phyloP scores from a whole-genome alignment of 202 grass and related monocot genomes.

The Brachypodium distachyon region DNA sequence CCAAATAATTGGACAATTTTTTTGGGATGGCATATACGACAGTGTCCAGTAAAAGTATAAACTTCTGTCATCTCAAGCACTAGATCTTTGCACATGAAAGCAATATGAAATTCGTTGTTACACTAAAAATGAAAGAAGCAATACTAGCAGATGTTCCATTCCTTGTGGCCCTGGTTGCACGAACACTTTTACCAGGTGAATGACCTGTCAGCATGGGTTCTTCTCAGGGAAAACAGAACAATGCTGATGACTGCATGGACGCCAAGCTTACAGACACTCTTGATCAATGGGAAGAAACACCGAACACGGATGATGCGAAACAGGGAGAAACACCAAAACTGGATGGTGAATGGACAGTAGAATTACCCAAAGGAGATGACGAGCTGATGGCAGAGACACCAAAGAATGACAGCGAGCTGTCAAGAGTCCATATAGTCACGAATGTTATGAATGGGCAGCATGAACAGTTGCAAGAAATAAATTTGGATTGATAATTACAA shows the following conservation, averaged over 20 bases:
- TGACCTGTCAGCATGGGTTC: neutral
- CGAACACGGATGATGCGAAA: slow-evolving; percentile 25
- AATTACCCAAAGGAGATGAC: slow-evolving; percentile 12
- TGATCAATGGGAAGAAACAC: slow-evolving; percentile 40
- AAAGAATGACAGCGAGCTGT: neutral
- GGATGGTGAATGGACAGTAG: slow-evolving; percentile 26
- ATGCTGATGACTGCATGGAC: slow-evolving; percentile 35
- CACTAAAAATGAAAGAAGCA: too few relatives aligned
- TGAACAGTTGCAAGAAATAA: slow-evolving; percentile 41
- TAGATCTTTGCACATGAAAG: neutral
- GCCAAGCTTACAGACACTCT: slow-evolving; percentile 22
- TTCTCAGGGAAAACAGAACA: slow-evolving; percentile 53
- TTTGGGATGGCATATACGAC: neutral
- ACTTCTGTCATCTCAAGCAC: neutral
- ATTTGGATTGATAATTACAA: slow-evolving; percentile 30
- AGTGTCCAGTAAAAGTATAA: neutral
- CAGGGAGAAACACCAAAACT: slow-evolving; percentile 29
- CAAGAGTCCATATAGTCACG: neutral
- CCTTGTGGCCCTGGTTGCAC: neutral
- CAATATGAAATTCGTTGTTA: neutral
- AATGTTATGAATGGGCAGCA: slow-evolving; percentile 26
- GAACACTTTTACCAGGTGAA: neutral
- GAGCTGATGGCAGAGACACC: neutral
- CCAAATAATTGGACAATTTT: too few relatives aligned
- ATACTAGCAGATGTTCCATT: neutral